Evolutionary conservation across 371 early-diverging fungal species (phyloP).

Genomic region (Dinochytrium kinnereticum): DNA sequence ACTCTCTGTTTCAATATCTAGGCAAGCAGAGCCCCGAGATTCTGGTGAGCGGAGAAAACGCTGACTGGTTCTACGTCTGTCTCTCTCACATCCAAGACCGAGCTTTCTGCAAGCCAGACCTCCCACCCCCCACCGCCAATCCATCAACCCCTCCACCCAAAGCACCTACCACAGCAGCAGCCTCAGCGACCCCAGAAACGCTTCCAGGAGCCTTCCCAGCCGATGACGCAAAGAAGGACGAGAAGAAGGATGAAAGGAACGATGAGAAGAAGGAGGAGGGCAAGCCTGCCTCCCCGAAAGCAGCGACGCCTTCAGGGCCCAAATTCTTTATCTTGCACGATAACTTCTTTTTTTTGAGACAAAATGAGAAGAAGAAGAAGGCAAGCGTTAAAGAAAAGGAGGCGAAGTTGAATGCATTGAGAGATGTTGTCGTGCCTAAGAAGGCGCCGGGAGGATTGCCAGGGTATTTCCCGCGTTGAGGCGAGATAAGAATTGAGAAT

Average conservation of each 20-base stretch:
- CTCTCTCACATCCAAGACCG: constrained; percentile 28
- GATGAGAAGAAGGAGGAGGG: not conserved
- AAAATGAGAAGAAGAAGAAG: constrained; percentile 20
- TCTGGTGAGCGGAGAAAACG: constrained; percentile 28
- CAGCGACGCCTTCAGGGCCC: constrained; percentile 5
- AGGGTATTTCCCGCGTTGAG: constrained; percentile 2
- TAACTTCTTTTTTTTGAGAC: constrained; percentile 8
- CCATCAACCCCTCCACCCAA: not conserved
- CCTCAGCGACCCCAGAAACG: not conserved
- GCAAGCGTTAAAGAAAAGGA: not conserved
- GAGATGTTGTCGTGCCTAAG: constrained; percentile 3
- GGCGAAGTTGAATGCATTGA: not conserved
- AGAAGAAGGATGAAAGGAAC: not conserved
- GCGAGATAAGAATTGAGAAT: not conserved
- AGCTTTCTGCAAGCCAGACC: constrained; percentile 15
- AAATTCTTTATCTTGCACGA: constrained; percentile 15
- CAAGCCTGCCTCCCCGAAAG: not conserved
- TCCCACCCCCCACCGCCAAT: not conserved
- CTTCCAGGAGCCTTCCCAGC: constrained; percentile 10
- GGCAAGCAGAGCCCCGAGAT: constrained; percentile 17
- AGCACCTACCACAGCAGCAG: not conserved
- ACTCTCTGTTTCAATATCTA: no score
- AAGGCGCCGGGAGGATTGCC: constrained; percentile 12
- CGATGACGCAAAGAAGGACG: not conserved
- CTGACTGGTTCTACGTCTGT: constrained; percentile 36